These are phyloP conservation scores for Cercospora berteroae DNA, from an alignment of 2,329 filamentous ascomycete species.

Conservation along the genomic window DNA sequence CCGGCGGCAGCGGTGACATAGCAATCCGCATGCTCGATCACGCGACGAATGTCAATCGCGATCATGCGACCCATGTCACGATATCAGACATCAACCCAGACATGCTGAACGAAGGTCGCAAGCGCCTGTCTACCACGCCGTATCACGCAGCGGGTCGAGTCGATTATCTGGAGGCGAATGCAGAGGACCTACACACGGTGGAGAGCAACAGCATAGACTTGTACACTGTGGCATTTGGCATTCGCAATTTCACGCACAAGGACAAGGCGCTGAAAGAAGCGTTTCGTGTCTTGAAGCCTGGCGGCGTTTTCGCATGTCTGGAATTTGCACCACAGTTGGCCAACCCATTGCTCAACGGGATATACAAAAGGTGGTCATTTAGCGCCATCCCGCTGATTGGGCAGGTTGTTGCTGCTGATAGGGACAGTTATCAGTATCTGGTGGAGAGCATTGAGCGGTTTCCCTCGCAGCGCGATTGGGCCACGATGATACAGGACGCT, in stretches of 20 bases:
- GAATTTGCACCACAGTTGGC: slow-evolving; percentile 84
- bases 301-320: slow-evolving; percentile 92
- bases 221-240: slow-evolving; percentile 96
- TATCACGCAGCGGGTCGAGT: slow-evolving; percentile 57
- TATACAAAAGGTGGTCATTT: slow-evolving; percentile 97
- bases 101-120: slow-evolving; percentile 86
- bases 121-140: slow-evolving; percentile 66
- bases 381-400: slow-evolving; percentile 91
- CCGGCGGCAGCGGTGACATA: slow-evolving; percentile 95
- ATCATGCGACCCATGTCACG: slow-evolving; percentile 77
- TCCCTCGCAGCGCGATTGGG: slow-evolving; percentile 80
- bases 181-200: slow-evolving; percentile 69
- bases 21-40: slow-evolving; percentile 94
- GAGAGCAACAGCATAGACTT: slow-evolving; percentile 75
- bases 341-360: slow-evolving; percentile 71
- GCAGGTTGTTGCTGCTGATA: slow-evolving; percentile 87
- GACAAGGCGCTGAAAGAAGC: slow-evolving; percentile 78
- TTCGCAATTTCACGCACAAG: slow-evolving; percentile 95
- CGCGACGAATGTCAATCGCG: slow-evolving; percentile 74
- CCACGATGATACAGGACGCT: slow-evolving; percentile 75
- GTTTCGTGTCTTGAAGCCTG: slow-evolving; percentile 83
- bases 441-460: slow-evolving; percentile 97
- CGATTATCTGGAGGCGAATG: slow-evolving; percentile 86
- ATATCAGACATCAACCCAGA: slow-evolving; percentile 94
- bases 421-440: slow-evolving; percentile 96